phyloP scores from a whole-genome alignment of 345 rosid genomes.

The Lepidium didymum region DNA sequence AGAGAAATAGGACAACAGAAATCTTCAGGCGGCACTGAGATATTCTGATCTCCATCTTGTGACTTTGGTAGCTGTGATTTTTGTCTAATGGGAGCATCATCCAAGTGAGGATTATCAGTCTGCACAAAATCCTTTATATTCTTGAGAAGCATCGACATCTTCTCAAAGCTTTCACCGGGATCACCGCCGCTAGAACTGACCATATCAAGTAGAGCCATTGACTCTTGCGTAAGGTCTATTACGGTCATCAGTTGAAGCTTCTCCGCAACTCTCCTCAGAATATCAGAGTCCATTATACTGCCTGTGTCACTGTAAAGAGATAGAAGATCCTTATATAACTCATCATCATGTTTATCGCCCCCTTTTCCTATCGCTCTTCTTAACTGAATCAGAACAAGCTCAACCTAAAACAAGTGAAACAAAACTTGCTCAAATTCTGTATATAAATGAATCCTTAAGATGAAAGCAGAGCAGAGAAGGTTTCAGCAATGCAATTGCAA shows the following conservation, averaged over 20 bases:
- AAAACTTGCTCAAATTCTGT: not conserved
- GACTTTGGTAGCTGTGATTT: slow-evolving; percentile 34
- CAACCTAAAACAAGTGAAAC: slow-evolving; percentile 42
- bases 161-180: slow-evolving; percentile 72
- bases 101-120: slow-evolving; percentile 56
- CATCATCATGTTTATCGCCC: slow-evolving; percentile 44
- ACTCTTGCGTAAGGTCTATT: slow-evolving; percentile 72
- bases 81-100: slow-evolving; percentile 27
- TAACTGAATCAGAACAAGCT: slow-evolving; percentile 76
- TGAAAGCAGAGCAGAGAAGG: not conserved
- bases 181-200: slow-evolving; percentile 61
- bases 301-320: slow-evolving; percentile 43
- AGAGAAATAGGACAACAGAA: slow-evolving; percentile 88
- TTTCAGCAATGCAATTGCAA: too few species aligned
- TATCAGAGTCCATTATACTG: slow-evolving; percentile 35
- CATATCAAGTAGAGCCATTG: slow-evolving; percentile 84
- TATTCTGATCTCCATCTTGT: slow-evolving; percentile 36
- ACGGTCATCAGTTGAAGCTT: slow-evolving; percentile 67
- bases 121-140: slow-evolving; percentile 79
- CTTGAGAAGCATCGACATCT: slow-evolving; percentile 69
- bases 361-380: slow-evolving; percentile 68
- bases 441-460: too few species aligned
- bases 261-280: slow-evolving; percentile 58
- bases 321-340: slow-evolving; percentile 46
- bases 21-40: slow-evolving; percentile 66